These are phyloP conservation scores for Ogataea paraovalis DNA, from an alignment of 805 yeast genomes.

Conservation along the genomic window DNA sequence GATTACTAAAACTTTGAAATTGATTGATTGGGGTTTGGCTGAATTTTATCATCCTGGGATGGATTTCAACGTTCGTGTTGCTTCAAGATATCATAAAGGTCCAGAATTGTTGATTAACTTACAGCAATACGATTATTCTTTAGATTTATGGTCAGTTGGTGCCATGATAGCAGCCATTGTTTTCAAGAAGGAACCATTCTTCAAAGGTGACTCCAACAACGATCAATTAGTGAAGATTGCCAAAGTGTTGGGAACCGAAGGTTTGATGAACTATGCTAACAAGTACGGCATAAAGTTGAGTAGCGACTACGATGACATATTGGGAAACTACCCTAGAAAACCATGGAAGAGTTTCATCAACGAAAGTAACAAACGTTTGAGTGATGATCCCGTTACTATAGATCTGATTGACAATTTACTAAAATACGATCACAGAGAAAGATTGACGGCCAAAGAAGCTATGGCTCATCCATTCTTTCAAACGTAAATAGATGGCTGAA, in stretches of 20 bases:
- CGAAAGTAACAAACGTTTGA: slow-evolving; percentile 45
- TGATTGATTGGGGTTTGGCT: slow-evolving; percentile 94
- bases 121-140: slow-evolving; percentile 80
- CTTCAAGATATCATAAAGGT: slow-evolving; percentile 87
- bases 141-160: slow-evolving; percentile 89
- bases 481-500: slow-evolving; percentile 2
- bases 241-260: slow-evolving; percentile 81
- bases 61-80: slow-evolving; percentile 88
- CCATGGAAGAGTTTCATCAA: slow-evolving; percentile 65
- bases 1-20: slow-evolving; percentile 50
- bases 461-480: slow-evolving; percentile 55
- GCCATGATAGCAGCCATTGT: slow-evolving; percentile 89
- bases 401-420: slow-evolving; percentile 72
- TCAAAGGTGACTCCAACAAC: slow-evolving; percentile 87
- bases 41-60: slow-evolving; percentile 89
- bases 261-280: slow-evolving; percentile 57
- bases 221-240: slow-evolving; percentile 91
- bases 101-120: slow-evolving; percentile 84
- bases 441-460: slow-evolving; percentile 86
- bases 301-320: slow-evolving; percentile 70
- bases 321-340: slow-evolving; percentile 62
- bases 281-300: slow-evolving; percentile 70
- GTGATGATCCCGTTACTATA: slow-evolving; percentile 52
- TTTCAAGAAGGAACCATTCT: slow-evolving; percentile 86
- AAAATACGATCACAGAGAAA: slow-evolving; percentile 81